Evolutionary conservation across 805 yeast genomes (phyloP), one percentile per base, ranked within the genome.

Genomic region (Kluyveromyces aestuarii): DNA sequence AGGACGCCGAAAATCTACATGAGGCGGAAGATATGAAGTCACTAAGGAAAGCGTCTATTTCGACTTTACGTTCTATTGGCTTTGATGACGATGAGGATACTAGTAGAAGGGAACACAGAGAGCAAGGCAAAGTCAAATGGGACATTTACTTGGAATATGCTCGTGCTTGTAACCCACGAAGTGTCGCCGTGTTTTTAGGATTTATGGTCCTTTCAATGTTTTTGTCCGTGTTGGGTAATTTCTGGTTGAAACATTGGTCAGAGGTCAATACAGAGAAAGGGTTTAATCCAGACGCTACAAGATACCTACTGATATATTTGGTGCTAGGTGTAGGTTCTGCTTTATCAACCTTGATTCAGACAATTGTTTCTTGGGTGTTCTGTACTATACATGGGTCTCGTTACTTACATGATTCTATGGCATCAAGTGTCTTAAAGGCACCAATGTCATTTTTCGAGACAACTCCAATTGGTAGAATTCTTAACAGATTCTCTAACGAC

Each of bases 231-330:
- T 69, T 70, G 41, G 81, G 89, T 37, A 89, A 83, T 62, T 78
- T 91, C 47, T 93, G 99, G 99, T 77, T 93, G 59, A 93, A 93
- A 66, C 87, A 87, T 66, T 93, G 99, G 99, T 87, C 98, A 11
- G 99, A 93, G 63, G 79, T 84, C 19, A 93, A 91, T 62, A 75
- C 90, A 3, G 69, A 65, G 41, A 62, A 68, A 37, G 91, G 89
- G 25, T 69, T 68, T 49, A 91, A 91, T 63, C 95, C 96, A 2
- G 64, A 80, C 50, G 79, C 85, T n/a, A 70, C 70, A 47, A 78
- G 68, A 59, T 93, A 89, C 58, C 72, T 93, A 55, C 83, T 84
- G 17, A 72, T 87, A 48, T 93, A 91, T 63, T 77, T 85, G 51
- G 72, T 74, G 10, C 71, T 91, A 40, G 97, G 99, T 53, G 61